A percentile compares a stretch with the other conserved stretches of the same genome.
Conservation (phyloP, 306 rosid genomes). For the Cucurbita maxima region DNA sequence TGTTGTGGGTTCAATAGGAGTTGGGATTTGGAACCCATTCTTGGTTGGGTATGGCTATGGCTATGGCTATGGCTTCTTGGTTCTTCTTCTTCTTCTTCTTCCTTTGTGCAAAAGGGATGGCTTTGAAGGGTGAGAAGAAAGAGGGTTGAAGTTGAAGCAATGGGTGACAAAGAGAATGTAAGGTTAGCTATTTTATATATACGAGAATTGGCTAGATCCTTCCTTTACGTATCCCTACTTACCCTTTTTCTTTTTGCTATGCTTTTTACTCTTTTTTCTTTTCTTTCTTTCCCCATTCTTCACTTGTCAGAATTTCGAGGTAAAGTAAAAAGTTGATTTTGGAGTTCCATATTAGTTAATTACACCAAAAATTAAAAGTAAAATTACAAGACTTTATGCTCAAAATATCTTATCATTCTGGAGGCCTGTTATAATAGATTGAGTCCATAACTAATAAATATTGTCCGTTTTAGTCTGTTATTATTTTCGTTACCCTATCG, state of each 20-base stretch:
- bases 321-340: neutral
- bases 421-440: no score
- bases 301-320: neutral
- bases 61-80: neutral
- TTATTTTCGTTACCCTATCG: no score
- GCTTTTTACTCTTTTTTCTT: neutral
- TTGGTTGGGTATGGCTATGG: neutral
- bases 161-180: slow-evolving; percentile 9
- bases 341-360: no score
- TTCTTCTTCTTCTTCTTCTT: neutral
- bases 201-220: neutral
- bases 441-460: no score
- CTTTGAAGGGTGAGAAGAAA: neutral
- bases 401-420: no score
- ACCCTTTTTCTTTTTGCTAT: slow-evolving; percentile 1
- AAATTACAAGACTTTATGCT: no score
- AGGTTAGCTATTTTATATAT: neutral
- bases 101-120: neutral
- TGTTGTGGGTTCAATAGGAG: slow-evolving; percentile 31
- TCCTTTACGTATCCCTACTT: slow-evolving; percentile 15
- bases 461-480: no score
- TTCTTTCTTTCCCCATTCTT: neutral
- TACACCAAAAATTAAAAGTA: no score
- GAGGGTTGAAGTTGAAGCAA: neutral
- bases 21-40: slow-evolving; percentile 37